A percentile compares a stretch with the other conserved stretches of the same genome.
phyloP scores from a whole-genome alignment of 257 asterid species.

The Solanum virginianum region DNA sequence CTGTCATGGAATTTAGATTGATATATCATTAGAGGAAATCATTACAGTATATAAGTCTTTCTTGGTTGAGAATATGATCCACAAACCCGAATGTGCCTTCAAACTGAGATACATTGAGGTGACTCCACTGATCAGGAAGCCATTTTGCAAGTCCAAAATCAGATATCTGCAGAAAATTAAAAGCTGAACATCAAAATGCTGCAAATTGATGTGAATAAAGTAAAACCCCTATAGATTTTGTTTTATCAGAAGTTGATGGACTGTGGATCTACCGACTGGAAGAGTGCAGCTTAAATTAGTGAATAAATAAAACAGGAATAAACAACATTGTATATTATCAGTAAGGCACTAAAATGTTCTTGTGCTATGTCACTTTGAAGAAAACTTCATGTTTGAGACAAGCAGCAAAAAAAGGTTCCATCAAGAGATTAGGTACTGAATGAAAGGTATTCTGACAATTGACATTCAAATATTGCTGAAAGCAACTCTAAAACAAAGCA shows the following conservation, averaged over 20 bases:
- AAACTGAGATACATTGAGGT: conserved; percentile 66
- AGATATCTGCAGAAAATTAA: conserved; percentile 51
- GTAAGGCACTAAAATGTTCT: not conserved
- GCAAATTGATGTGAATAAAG: not conserved
- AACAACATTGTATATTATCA: not conserved
- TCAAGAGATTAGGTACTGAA: not conserved
- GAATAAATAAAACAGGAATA: not conserved
- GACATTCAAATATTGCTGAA: not conserved
- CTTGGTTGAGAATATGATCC: not conserved
- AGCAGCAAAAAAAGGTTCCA: not conserved
- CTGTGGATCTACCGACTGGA: not conserved
- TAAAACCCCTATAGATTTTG: not conserved
- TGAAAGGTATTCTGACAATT: not conserved
- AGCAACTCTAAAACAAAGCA: not conserved
- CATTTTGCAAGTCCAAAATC: conserved; percentile 97
- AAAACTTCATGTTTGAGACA: not conserved
- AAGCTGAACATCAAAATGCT: conserved; percentile 7
- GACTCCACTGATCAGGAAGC: conserved; percentile 98
- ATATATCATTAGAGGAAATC: not conserved
- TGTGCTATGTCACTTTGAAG: not conserved
- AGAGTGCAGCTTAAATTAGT: not conserved
- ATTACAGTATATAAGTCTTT: not conserved
- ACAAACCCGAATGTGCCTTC: conserved; percentile 95
- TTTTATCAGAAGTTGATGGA: not conserved
- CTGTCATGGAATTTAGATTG: conserved; percentile 24